Evolutionary conservation across 352 stramenopile genomes (phyloP).

Genomic region (Phytophthora ohioensis): DNA sequence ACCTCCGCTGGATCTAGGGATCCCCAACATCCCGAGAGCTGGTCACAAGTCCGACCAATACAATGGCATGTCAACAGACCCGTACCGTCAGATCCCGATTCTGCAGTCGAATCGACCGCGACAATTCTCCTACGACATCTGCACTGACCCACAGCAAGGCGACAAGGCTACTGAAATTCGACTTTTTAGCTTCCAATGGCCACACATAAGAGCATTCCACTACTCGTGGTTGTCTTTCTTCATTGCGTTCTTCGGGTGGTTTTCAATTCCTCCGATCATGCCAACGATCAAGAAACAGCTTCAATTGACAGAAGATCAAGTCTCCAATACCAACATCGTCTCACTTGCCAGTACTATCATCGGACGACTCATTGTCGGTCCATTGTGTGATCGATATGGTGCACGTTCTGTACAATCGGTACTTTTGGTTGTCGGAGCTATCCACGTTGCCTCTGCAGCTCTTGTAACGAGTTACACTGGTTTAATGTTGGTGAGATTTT

Average conservation of each 20-base stretch:
- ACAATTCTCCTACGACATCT: constrained; percentile 33
- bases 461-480: constrained; percentile 74
- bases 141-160: constrained; percentile 36
- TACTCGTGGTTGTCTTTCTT: constrained; percentile 93
- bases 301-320: constrained; percentile 81
- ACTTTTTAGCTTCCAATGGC: constrained; percentile 71
- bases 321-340: constrained; percentile 91
- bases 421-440: constrained; percentile 76
- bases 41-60: constrained; percentile 17
- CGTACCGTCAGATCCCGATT: constrained; percentile 23
- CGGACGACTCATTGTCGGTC: constrained; percentile 90
- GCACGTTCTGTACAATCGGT: constrained; percentile 77
- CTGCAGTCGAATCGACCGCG: constrained; percentile 19
- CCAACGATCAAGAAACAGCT: constrained; percentile 82
- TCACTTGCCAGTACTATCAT: constrained; percentile 89
- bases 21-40: constrained; percentile 3
- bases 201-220: constrained; percentile 95
- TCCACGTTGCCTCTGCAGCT: constrained; percentile 82
- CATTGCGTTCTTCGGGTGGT: constrained; percentile 95
- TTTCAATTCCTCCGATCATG: constrained; percentile 75
- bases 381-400: constrained; percentile 92
- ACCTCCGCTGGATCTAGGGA: constrained; percentile 20
- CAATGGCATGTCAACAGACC: constrained; percentile 14
- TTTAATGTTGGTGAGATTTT: constrained; percentile 88
- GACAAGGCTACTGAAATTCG: constrained; percentile 71